Conservation (phyloP, 345 rosid genomes). For the Aquilaria malaccensis region DNA sequence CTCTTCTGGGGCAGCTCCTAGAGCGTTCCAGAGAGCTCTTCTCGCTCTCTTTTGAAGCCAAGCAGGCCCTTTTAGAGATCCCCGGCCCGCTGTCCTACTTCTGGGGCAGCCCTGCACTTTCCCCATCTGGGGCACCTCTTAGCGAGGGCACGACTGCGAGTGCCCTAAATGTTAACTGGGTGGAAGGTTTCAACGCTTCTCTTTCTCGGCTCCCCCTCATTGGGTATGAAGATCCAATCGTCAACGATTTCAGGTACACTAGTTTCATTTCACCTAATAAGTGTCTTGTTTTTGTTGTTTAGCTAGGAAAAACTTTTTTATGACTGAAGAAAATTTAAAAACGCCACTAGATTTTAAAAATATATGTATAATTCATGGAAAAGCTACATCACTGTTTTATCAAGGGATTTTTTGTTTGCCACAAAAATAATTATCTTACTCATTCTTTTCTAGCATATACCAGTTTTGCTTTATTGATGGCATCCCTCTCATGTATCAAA, state of each 20-base stretch:
- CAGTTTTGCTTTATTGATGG: too few relatives aligned
- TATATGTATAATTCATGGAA: too few relatives aligned
- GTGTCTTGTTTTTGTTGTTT: too few relatives aligned
- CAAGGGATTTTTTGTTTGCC: too few relatives aligned
- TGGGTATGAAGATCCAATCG: constrained; percentile 19
- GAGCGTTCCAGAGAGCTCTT: constrained; percentile 34
- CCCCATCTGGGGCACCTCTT: constrained; percentile 51
- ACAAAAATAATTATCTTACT: too few relatives aligned
- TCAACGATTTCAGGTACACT: constrained; percentile 53
- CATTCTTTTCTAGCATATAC: too few relatives aligned
- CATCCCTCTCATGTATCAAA: too few relatives aligned
- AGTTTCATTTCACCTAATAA: background rate
- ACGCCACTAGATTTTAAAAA: too few relatives aligned
- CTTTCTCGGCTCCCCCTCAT: constrained; percentile 36
- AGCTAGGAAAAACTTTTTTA: too few relatives aligned
- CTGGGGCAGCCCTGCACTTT: constrained; percentile 72
- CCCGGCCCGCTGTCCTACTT: constrained; percentile 52
- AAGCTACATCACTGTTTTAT: too few relatives aligned
- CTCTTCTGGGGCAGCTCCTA: constrained; percentile 31
- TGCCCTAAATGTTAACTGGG: constrained; percentile 34
- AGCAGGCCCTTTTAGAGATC: constrained; percentile 19
- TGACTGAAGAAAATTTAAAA: too few relatives aligned
- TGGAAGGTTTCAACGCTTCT: constrained; percentile 66
- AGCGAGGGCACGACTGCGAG: constrained; percentile 4
- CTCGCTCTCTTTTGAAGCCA: constrained; percentile 45